Conservation (phyloP, 805 yeast genomes). For the Peterozyma xylosa region DNA sequence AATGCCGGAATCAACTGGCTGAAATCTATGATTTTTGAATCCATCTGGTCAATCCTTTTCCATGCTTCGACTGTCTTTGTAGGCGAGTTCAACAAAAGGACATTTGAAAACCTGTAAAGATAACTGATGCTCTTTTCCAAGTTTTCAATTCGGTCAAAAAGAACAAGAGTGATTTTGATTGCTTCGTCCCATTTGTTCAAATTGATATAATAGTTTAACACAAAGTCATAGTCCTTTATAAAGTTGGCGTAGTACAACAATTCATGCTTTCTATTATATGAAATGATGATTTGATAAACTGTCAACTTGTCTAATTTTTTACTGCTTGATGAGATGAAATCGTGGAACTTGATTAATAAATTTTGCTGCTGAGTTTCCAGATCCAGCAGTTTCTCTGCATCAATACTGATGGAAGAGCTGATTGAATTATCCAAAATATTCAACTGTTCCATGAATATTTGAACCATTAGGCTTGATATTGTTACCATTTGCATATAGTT, state of each 20-base stretch:
- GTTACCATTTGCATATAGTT: constrained; percentile 39
- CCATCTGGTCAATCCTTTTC: constrained; percentile 40
- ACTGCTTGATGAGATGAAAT: constrained; percentile 43
- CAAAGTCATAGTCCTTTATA: constrained; percentile 61
- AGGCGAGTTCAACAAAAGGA: constrained; percentile 62
- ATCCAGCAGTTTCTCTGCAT: constrained; percentile 24
- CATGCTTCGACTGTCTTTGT: constrained; percentile 68
- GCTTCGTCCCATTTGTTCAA: constrained; percentile 71
- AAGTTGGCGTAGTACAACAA: constrained; percentile 61
- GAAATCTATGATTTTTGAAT: constrained; percentile 35
- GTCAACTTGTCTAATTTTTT: constrained; percentile 55
- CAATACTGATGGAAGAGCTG: constrained; percentile 14
- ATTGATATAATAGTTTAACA: constrained; percentile 62
- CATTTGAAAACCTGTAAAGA: constrained; percentile 63
- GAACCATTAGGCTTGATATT: constrained; percentile 61
- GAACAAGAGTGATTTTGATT: constrained; percentile 44
- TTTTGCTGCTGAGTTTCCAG: constrained; percentile 23
- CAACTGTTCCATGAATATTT: constrained; percentile 42
- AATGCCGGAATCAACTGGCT: constrained; percentile 69
- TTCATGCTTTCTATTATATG: constrained; percentile 59
- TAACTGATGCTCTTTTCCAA: constrained; percentile 16
- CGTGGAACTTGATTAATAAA: constrained; percentile 26
- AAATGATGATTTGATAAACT: constrained; percentile 60
- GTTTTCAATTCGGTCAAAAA: constrained; percentile 29
- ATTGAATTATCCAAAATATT: constrained; percentile 30